Evolutionary conservation across 805 yeast genomes (phyloP).

Genomic region (Cyberlindnera nakhonratchasimensis): DNA sequence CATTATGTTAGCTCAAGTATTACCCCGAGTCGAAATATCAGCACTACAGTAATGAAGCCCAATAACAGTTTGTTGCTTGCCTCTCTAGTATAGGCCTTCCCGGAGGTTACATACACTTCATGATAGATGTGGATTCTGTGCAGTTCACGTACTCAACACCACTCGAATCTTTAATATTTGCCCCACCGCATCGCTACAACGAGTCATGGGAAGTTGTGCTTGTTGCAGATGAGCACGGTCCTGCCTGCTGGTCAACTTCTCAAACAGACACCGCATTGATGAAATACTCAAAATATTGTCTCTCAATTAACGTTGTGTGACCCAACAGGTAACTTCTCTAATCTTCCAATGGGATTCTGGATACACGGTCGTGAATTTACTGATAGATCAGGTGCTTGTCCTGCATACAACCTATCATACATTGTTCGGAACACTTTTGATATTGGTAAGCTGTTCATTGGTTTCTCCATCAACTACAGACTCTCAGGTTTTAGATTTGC

Average conservation of each 20-base stretch:
- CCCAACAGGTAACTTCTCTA: conserved; percentile 19
- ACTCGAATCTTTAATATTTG: conserved; percentile 26
- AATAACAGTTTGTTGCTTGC: no score
- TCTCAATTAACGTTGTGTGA: conserved; percentile 28
- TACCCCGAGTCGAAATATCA: no score
- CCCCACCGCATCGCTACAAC: conserved; percentile 20
- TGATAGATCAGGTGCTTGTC: conserved; percentile 25
- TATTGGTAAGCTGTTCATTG: conserved; percentile 27
- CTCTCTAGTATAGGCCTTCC: no score
- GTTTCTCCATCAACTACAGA: conserved; percentile 38
- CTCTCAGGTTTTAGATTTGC: conserved; percentile 36
- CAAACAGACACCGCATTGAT: conserved; percentile 13
- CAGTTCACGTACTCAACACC: conserved; percentile 32
- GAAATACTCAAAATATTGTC: conserved; percentile 30
- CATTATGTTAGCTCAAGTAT: no score
- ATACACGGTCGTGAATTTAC: conserved; percentile 36
- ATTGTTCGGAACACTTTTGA: conserved; percentile 19
- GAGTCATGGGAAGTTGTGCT: conserved; percentile 16
- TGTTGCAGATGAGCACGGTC: conserved; percentile 24
- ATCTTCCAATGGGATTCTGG: conserved; percentile 33
- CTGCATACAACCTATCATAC: conserved; percentile 19
- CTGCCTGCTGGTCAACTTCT: conserved; percentile 21
- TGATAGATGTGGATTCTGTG: no score
- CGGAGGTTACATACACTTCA: conserved; percentile 8
- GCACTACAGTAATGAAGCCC: no score